Percentiles rank a stretch among this genome's conserved stretches.
These are phyloP conservation scores for Citrullus mucosospermus DNA, from an alignment of 306 rosid genomes.

Conservation along the genomic window DNA sequence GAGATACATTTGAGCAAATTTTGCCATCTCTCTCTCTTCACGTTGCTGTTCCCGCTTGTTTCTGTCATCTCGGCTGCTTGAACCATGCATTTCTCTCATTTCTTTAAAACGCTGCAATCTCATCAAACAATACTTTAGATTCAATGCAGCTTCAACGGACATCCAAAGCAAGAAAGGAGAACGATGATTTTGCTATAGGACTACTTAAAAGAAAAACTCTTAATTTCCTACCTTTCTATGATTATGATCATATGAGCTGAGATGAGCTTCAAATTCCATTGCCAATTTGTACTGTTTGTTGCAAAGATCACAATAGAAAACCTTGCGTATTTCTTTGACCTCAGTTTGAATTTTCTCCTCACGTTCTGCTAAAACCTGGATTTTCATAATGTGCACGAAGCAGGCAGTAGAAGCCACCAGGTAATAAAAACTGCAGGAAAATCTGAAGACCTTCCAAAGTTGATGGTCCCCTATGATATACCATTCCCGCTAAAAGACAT, in stretches of 20 bases:
- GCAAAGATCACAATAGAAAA: constrained; percentile 95
- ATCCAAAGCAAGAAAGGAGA: neutral
- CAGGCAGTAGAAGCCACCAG: constrained; percentile 99
- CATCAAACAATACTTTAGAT: constrained; percentile 8
- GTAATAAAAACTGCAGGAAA: constrained; percentile 99
- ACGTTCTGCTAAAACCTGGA: constrained; percentile 98
- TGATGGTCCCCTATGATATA: constrained; percentile 85
- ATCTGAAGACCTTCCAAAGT: constrained; percentile 98
- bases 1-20: constrained; percentile 76
- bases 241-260: constrained; percentile 93
- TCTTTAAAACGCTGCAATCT: constrained; percentile 72
- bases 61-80: constrained; percentile 81
- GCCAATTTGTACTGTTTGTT: constrained; percentile 95
- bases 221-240: constrained; percentile 61
- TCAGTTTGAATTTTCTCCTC: constrained; percentile 94
- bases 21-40: constrained; percentile 75
- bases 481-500: constrained; percentile 82
- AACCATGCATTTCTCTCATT: constrained; percentile 96
- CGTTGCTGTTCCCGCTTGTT: constrained; percentile 91
- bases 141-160: neutral
- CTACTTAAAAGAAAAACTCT: neutral
- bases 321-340: constrained; percentile 88
- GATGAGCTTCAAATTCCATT: constrained; percentile 86
- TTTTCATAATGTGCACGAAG: constrained; percentile 97
- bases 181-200: neutral